These are phyloP conservation scores for Stentor coeruleus DNA, from an alignment of 73 alveolate species.

Conservation along the genomic window DNA sequence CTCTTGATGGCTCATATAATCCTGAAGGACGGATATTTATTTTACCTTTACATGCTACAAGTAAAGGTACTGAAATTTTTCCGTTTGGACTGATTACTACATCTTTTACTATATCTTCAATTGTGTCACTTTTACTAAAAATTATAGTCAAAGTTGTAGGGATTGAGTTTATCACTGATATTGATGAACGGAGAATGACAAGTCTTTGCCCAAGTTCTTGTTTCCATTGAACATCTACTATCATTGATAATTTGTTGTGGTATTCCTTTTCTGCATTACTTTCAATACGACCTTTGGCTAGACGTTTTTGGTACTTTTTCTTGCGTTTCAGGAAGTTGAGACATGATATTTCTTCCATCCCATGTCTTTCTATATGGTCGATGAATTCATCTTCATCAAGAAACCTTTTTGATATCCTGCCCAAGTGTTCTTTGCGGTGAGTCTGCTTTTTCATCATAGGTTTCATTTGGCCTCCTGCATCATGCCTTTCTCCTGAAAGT, in stretches of 20 bases:
- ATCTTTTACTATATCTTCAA: not conserved
- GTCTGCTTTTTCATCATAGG: not conserved
- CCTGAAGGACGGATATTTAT: not conserved
- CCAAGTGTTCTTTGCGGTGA: not conserved
- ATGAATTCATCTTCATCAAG: constrained; percentile 7
- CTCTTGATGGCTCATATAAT: not conserved
- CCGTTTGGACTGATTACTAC: not conserved
- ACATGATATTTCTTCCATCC: not conserved
- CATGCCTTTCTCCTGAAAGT: not conserved
- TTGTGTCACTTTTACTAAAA: not conserved
- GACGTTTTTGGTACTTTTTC: not conserved
- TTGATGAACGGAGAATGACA: not conserved
- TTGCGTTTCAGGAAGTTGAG: constrained; percentile 12
- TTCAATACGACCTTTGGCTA: not conserved
- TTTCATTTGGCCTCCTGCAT: not conserved
- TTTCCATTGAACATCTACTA: not conserved
- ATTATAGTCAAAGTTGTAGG: not conserved
- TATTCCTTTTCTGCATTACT: not conserved
- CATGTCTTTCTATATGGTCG: not conserved
- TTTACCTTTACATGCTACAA: not conserved
- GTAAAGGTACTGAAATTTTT: not conserved
- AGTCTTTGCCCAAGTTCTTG: constrained; percentile 1
- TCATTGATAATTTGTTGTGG: not conserved
- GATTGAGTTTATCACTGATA: not conserved
- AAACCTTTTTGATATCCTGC: not conserved